phyloP scores from a whole-genome alignment of 805 yeast species.

The Kazachstania africana region DNA sequence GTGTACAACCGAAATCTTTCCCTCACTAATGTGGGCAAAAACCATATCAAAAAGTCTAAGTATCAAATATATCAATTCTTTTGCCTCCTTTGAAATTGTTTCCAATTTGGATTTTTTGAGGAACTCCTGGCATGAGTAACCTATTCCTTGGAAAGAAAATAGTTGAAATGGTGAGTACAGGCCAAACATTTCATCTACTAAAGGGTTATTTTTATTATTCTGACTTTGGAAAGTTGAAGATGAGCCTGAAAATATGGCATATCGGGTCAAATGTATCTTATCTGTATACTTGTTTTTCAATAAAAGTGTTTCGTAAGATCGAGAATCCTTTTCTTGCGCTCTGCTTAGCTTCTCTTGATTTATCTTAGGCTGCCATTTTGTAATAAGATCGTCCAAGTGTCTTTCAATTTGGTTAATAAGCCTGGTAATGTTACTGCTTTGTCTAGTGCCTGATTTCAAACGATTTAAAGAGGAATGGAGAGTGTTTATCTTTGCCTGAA shows the following conservation, averaged over 20 bases:
- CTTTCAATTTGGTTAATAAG: conserved; percentile 4
- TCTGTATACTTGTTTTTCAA: conserved; percentile 20
- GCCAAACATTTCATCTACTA: conserved; percentile 23
- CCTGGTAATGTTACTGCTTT: background rate
- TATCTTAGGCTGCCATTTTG: conserved; percentile 15
- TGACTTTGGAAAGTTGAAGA: conserved; percentile 1
- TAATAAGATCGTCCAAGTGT: conserved; percentile 8
- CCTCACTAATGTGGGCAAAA: conserved; percentile 12
- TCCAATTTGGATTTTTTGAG: conserved; percentile 1
- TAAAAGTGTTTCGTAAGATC: conserved; percentile 20
- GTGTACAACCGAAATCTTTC: conserved; percentile 15
- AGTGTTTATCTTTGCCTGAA: conserved; percentile 9
- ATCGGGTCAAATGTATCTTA: conserved; percentile 14
- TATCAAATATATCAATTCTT: conserved; percentile 21
- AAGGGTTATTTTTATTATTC: conserved; percentile 5
- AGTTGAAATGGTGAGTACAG: conserved; percentile 20
- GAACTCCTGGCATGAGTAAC: conserved; percentile 12
- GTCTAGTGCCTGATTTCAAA: conserved; percentile 4
- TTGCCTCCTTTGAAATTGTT: conserved; percentile 32
- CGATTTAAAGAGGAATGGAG: conserved; percentile 11
- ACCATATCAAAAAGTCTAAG: conserved; percentile 22
- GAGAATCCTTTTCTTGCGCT: conserved; percentile 2
- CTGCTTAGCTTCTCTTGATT: conserved; percentile 5
- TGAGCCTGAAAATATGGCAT: conserved; percentile 14
- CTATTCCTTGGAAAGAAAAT: conserved; percentile 23